Base-by-base conservation (phyloP, 805 yeast genomes). In the Myxozyma geophila region DNA sequence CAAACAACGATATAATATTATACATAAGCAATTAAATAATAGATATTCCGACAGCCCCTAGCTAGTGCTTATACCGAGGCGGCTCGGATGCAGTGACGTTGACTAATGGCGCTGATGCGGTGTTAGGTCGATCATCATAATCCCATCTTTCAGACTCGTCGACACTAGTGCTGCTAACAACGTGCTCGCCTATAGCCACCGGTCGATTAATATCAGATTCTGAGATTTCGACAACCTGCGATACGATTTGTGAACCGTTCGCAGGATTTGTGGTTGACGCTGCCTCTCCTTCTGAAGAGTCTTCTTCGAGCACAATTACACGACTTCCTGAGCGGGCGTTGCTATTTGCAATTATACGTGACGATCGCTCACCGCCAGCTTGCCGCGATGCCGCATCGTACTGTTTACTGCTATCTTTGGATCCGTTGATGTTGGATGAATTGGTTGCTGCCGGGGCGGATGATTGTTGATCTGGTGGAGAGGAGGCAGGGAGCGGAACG, bases 91-190 rank as follows among this genome's bases (percentile, higher is more conserved):
- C 41, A 39, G 41, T 15, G n/a, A 39, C 41, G 3, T 12, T 15
- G n/a, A 19, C 21, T 43, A 9, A n/a, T 17, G 47, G 17, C 17
- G 33, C 19, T 36, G 46, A n/a, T 7, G 51, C 19, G 28, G 28
- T 28, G 28, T 28, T 28, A 8, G 67, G 54, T 50, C 57, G 67
- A 40, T 62, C 60, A 39, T 63, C 64, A 41, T 28, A 49, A 21
- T 62, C 68, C 66, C 66, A 62, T 12, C 46, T 50, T 15, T 55
- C 61, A n/a, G 56, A 44, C 28, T 58, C 64, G 36, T 63, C 64
- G 21, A 64, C 59, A 17, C 40, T 40, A 13, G 52, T 62, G 48
- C 49, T 57, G 41, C 61, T 58, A 10, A 58, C 54, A 1, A 53
- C 53, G 10, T 37, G 57, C 36, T 56, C 65, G 13, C 65, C 59